Conservation (phyloP, 768 basidiomycete species). For the Daedalea quercina region DNA sequence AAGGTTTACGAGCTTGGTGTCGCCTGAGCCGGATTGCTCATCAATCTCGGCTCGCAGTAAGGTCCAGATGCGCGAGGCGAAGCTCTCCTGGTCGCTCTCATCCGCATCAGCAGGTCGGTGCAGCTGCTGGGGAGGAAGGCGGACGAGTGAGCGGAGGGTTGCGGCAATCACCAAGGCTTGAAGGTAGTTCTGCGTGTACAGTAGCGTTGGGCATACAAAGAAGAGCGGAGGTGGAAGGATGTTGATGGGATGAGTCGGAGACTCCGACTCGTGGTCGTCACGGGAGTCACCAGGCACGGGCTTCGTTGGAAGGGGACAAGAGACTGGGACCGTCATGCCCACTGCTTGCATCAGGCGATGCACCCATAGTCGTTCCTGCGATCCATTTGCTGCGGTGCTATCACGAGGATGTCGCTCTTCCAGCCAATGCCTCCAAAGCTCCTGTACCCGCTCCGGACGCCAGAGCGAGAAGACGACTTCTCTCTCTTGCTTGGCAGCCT, state of each 20-base stretch:
- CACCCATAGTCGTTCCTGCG: slow-evolving; percentile 10
- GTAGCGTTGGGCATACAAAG: slow-evolving; percentile 45
- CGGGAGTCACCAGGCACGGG: slow-evolving; percentile 1
- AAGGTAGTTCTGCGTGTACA: slow-evolving; percentile 60
- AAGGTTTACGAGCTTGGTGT: slow-evolving; percentile 58
- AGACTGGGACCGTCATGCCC: slow-evolving; percentile 15
- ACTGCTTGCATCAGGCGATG: slow-evolving; percentile 20
- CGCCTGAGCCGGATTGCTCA: slow-evolving; percentile 25
- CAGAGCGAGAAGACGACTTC: slow-evolving; percentile 46
- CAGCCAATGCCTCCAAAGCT: slow-evolving; percentile 20
- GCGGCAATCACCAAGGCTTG: slow-evolving; percentile 67
- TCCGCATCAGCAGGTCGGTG: background rate
- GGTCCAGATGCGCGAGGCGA: slow-evolving; percentile 58
- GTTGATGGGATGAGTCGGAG: slow-evolving; percentile 26
- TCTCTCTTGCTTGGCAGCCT: slow-evolving; percentile 51
- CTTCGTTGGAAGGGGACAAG: slow-evolving; percentile 17
- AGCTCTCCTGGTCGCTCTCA: slow-evolving; percentile 20
- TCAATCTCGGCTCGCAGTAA: slow-evolving; percentile 54
- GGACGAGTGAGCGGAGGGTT: slow-evolving; percentile 49
- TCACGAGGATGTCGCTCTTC: slow-evolving; percentile 7
- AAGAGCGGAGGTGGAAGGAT: slow-evolving; percentile 61
- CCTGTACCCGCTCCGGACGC: slow-evolving; percentile 29
- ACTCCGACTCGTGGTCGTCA: background rate
- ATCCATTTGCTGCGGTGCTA: background rate
- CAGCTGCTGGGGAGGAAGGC: slow-evolving; percentile 23